Evolutionary conservation across 176 grass and related monocot genomes (phyloP).

Genomic region (Ensete ventricosum): DNA sequence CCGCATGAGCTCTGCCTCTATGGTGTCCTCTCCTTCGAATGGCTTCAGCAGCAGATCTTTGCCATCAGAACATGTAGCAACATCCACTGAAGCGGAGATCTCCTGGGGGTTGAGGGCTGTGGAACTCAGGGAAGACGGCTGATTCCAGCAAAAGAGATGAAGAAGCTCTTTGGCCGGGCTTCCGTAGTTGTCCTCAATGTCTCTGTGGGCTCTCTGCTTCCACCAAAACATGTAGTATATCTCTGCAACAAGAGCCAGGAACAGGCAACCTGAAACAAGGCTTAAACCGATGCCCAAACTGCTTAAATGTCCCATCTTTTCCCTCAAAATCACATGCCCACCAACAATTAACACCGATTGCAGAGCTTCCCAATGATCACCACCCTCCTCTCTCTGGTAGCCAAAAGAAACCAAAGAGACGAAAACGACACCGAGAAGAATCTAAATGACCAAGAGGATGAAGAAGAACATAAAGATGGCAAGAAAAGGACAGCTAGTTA

Average conservation of each 20-base stretch:
- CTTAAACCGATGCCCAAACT: constrained; percentile 8
- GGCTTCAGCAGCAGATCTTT: not conserved
- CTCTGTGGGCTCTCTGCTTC: constrained; percentile 3
- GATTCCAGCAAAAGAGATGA: constrained; percentile 8
- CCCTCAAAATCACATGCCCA: not conserved
- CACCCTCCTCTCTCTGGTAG: too few species aligned
- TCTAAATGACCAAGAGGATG: not conserved
- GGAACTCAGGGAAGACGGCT: not conserved
- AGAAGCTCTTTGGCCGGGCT: not conserved
- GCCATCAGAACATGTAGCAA: not conserved
- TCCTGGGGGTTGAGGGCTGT: not conserved
- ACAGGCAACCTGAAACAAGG: constrained; percentile 3
- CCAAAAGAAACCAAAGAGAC: not conserved
- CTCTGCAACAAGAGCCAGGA: not conserved
- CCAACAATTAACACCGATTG: not conserved
- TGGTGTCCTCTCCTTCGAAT: not conserved
- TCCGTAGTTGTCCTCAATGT: constrained; percentile 6
- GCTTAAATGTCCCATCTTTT: not conserved
- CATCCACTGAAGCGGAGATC: not conserved
- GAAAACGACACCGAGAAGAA: not conserved
- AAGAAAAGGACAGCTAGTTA: not conserved
- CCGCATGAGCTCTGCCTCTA: constrained; percentile 10
- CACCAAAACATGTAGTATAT: constrained; percentile 5
- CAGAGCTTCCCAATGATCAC: too few species aligned
- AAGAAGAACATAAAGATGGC: not conserved